Percentiles rank a stretch among this genome's conserved stretches.
These are phyloP conservation scores for Solanum hybrid DNA, from an alignment of 305 asterid genomes.

Conservation along the genomic window DNA sequence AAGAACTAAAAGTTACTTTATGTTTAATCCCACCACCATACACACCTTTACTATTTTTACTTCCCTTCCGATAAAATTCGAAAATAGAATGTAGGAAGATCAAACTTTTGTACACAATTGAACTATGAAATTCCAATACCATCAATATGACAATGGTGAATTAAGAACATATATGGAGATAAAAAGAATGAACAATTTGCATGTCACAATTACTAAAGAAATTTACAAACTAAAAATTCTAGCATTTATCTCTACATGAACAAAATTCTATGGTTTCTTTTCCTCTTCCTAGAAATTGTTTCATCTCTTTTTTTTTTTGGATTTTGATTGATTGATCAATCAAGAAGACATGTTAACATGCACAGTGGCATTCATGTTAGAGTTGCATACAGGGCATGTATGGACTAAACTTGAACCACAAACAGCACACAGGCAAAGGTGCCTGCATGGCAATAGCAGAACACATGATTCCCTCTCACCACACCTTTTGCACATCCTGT, in stretches of 20 bases:
- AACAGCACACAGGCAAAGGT: conserved; percentile 55
- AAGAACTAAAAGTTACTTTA: neutral
- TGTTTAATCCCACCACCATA: neutral
- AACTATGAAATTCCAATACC: neutral
- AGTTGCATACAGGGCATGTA: conserved; percentile 61
- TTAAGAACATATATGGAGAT: neutral
- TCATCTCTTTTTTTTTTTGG: neutral
- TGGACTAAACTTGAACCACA: conserved; percentile 55
- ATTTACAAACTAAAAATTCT: conserved; percentile 27
- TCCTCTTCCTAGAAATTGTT: neutral
- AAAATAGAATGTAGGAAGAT: too few species aligned
- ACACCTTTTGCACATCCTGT: conserved; percentile 43
- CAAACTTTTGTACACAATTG: neutral
- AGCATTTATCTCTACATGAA: neutral
- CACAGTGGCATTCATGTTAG: conserved; percentile 53
- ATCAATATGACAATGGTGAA: neutral
- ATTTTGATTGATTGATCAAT: conserved; percentile 1
- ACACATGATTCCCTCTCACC: conserved; percentile 71
- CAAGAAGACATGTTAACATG: conserved; percentile 63
- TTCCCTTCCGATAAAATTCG: neutral
- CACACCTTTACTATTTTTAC: neutral
- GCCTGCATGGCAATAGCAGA: conserved; percentile 78
- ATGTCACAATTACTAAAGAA: conserved; percentile 14
- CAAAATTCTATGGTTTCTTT: conserved; percentile 16
- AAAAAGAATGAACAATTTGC: conserved; percentile 33